Evolutionary conservation across 129 eudicot species (phyloP).

Genomic region (Solidago caesia): DNA sequence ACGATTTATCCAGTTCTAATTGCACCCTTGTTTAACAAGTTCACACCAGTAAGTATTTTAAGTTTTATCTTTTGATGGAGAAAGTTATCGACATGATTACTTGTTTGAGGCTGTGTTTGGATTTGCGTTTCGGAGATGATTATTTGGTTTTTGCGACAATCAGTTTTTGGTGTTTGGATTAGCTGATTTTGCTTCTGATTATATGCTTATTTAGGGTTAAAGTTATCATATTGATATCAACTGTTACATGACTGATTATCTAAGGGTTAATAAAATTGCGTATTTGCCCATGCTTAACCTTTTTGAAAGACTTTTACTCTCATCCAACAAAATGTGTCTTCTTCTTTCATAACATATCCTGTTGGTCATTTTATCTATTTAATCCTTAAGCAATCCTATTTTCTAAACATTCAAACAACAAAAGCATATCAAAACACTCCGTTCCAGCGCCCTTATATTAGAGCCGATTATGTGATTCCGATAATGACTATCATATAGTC

Average conservation of each 20-base stretch:
- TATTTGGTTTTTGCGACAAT: background rate
- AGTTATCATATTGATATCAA: background rate
- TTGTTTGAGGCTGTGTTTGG: background rate
- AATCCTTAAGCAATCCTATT: background rate
- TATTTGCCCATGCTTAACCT: background rate
- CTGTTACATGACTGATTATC: background rate
- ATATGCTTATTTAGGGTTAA: background rate
- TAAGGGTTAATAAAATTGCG: background rate
- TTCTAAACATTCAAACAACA: background rate
- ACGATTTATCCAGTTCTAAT: conserved; percentile 82
- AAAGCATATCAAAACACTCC: background rate
- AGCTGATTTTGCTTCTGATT: background rate
- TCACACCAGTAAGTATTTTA: conserved; percentile 71
- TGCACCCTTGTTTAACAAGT: conserved; percentile 96
- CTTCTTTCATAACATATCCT: background rate
- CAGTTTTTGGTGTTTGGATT: background rate
- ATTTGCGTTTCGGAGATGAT: background rate
- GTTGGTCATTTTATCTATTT: background rate
- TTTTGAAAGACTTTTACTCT: background rate
- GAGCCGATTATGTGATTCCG: background rate
- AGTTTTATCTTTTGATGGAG: background rate
- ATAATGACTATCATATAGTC: background rate
- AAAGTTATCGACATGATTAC: background rate
- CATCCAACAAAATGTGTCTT: background rate
- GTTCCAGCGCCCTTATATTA: background rate